Evolutionary conservation across 768 basidiomycete species (phyloP).

Genomic region (Dacryopinax primogenitus): DNA sequence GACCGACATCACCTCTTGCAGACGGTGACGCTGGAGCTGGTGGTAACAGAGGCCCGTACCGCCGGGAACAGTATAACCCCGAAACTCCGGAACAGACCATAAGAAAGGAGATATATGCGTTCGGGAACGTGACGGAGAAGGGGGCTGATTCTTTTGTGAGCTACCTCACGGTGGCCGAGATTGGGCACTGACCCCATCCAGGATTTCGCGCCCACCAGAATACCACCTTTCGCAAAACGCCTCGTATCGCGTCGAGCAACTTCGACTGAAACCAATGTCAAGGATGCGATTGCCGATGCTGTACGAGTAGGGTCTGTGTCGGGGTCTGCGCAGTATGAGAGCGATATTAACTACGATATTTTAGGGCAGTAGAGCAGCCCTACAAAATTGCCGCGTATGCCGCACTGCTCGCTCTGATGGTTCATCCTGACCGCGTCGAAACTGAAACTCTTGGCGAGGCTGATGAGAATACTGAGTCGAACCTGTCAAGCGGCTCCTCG

Average conservation of each 20-base stretch:
- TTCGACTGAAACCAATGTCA: background rate
- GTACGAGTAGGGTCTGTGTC: slow-evolving; percentile 53
- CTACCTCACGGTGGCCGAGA: background rate
- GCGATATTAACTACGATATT: slow-evolving; percentile 15
- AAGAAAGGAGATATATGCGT: slow-evolving; percentile 4
- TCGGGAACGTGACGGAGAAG: background rate
- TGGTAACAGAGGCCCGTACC: background rate
- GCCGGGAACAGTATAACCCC: background rate
- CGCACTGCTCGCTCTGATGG: slow-evolving; percentile 56
- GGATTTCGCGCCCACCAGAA: background rate
- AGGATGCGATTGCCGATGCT: slow-evolving; percentile 49
- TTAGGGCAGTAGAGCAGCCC: slow-evolving; percentile 81
- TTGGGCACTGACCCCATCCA: background rate
- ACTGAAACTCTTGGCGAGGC: slow-evolving; percentile 26
- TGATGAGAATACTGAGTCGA: slow-evolving; percentile 29
- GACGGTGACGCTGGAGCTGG: slow-evolving; percentile 4
- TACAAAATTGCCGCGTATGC: slow-evolving; percentile 89
- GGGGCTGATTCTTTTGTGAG: background rate
- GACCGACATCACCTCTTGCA: background rate
- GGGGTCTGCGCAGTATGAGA: background rate
- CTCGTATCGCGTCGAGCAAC: background rate
- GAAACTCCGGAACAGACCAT: slow-evolving; percentile 4
- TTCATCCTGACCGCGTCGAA: slow-evolving; percentile 32
- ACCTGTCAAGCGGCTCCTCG: slow-evolving; percentile 55
- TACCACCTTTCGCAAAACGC: slow-evolving; percentile 1